A percentile compares a stretch with the other conserved stretches of the same genome.
Evolutionary conservation across 73 alveolate genomes (phyloP).

Genomic region (Tetrahymena malaccensis): DNA sequence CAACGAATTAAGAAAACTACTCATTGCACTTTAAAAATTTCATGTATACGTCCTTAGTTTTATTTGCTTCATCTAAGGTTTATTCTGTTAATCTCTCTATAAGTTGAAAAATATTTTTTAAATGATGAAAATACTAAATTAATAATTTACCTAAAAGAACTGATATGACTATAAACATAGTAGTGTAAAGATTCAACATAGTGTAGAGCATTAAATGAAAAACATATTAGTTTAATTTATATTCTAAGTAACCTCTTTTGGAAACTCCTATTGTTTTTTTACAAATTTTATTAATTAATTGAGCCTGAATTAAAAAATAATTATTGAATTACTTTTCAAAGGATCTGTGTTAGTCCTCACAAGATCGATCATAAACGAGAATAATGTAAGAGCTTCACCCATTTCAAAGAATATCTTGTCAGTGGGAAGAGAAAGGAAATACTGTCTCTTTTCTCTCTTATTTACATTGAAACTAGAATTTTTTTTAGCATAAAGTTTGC

Average conservation of each 20-base stretch:
- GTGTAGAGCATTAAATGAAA: background rate
- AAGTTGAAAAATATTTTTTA: too few relatives aligned
- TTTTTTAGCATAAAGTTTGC: background rate
- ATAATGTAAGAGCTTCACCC: background rate
- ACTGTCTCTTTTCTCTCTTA: background rate
- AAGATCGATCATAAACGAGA: background rate
- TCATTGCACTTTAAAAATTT: background rate
- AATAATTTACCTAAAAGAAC: background rate
- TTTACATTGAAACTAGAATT: background rate
- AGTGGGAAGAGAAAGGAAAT: background rate
- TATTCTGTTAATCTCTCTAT: background rate
- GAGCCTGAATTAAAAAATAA: too few relatives aligned
- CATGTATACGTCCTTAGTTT: background rate
- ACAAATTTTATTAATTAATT: too few relatives aligned
- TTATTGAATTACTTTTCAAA: background rate
- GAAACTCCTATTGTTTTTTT: background rate
- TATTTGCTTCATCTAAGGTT: background rate
- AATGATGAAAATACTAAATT: background rate
- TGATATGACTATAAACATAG: background rate
- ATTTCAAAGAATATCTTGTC: background rate
- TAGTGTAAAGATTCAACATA: background rate
- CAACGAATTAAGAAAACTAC: background rate
- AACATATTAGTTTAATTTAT: background rate
- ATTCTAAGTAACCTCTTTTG: background rate
- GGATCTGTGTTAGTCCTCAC: background rate